Conservation (phyloP, 208 protist genomes). For the Sergeia podlipaevii region DNA sequence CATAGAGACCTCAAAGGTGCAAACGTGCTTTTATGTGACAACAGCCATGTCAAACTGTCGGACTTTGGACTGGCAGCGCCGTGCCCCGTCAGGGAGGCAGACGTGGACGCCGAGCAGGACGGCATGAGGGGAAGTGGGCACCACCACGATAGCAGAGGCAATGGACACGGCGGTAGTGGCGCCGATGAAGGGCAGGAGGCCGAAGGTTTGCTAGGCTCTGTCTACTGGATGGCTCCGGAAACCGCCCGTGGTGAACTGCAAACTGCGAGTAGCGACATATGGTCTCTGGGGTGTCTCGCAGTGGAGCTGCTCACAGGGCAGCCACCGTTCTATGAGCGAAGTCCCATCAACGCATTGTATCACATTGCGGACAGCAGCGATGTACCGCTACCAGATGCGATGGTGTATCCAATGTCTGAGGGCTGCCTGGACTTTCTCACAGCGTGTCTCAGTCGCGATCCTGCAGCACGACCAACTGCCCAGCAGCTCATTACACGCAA, state of each 20-base stretch:
- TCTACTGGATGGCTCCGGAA: conserved; percentile 86
- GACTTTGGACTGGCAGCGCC: conserved; percentile 83
- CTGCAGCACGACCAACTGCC: conserved; percentile 38
- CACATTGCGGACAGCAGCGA: conserved; percentile 51
- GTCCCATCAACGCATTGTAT: conserved; percentile 59
- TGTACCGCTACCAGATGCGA: conserved; percentile 7
- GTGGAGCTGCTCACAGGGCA: conserved; percentile 70
- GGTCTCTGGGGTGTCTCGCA: conserved; percentile 74
- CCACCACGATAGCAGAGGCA: conserved; percentile 2
- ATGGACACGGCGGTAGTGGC: background rate
- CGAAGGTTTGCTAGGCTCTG: conserved; percentile 59
- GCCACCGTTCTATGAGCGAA: conserved; percentile 71
- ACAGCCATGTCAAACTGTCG: conserved; percentile 60
- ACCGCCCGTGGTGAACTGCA: conserved; percentile 37
- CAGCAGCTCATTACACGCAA: conserved; percentile 30
- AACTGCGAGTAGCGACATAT: conserved; percentile 60
- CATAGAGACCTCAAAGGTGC: conserved; percentile 90
- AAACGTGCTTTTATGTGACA: conserved; percentile 72
- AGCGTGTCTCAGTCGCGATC: conserved; percentile 50
- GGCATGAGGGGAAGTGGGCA: background rate
- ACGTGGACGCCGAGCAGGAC: background rate
- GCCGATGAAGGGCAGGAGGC: conserved; percentile 8
- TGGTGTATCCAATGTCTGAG: conserved; percentile 33
- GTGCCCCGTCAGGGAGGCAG: background rate
- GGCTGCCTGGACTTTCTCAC: conserved; percentile 49